phyloP scores from a whole-genome alignment of 2,329 filamentous ascomycete species.

The Aspergillus terreus region DNA sequence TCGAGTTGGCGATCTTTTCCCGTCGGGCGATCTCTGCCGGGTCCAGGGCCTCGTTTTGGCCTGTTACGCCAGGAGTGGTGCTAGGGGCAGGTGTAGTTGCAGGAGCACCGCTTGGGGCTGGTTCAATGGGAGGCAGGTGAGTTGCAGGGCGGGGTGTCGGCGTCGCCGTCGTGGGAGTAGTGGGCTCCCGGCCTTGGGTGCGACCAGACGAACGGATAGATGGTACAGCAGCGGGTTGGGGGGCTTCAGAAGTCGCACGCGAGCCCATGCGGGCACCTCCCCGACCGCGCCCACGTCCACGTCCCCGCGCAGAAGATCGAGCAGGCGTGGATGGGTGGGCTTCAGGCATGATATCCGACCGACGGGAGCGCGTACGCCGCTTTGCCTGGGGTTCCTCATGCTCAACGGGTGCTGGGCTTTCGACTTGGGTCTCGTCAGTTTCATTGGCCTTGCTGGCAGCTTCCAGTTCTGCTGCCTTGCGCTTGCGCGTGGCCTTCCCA shows the following conservation, averaged over 20 bases:
- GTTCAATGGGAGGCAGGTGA: conserved; percentile 18
- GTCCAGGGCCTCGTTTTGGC: conserved; percentile 22
- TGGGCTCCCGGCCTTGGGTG: conserved; percentile 14
- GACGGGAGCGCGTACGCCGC: conserved; percentile 31
- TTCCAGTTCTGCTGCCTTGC: conserved; percentile 35
- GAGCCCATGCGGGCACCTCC: conserved; percentile 21
- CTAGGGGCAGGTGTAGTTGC: conserved; percentile 8
- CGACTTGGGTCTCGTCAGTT: conserved; percentile 24
- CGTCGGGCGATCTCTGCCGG: conserved; percentile 30
- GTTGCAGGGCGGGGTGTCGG: conserved; percentile 11
- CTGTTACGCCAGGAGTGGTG: conserved; percentile 11
- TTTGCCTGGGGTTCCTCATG: conserved; percentile 28
- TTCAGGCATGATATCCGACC: conserved; percentile 19
- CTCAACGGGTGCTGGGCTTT: conserved; percentile 24
- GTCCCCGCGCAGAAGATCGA: conserved; percentile 20
- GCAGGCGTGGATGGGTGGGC: conserved; percentile 14
- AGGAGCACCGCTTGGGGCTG: conserved; percentile 12
- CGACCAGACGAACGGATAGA: conserved; percentile 6
- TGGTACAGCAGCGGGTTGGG: conserved; percentile 6
- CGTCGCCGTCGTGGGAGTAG: conserved; percentile 5
- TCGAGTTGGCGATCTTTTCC: conserved; percentile 40
- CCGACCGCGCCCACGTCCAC: conserved; percentile 30
- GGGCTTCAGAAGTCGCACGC: conserved; percentile 19
- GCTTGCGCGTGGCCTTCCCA: conserved; percentile 33
- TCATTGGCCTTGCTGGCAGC: conserved; percentile 23